Evolutionary conservation across 768 basidiomycete species (phyloP).

Genomic region (Lactarius quietus): DNA sequence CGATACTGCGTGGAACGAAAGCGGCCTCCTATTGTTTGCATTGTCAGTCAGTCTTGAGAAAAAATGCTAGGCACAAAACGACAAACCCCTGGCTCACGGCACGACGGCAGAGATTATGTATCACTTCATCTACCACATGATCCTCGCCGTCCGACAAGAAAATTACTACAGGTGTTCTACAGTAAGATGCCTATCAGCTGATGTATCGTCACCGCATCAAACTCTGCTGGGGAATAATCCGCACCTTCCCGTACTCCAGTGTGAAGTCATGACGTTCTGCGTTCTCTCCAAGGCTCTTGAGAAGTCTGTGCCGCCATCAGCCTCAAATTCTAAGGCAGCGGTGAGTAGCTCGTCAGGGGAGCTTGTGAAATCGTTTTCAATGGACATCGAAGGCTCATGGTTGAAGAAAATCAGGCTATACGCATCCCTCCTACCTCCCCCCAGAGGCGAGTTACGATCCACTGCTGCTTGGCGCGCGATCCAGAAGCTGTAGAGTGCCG

Average conservation of each 20-base stretch:
- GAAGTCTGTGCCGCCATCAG: constrained; percentile 44
- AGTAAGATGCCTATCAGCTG: constrained; percentile 15
- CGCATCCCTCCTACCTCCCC: constrained; percentile 43
- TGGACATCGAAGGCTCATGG: constrained; percentile 24
- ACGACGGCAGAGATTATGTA: constrained; percentile 43
- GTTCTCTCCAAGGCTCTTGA: constrained; percentile 38
- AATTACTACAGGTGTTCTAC: constrained; percentile 48
- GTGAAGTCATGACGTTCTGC: constrained; percentile 39
- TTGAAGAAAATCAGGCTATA: constrained; percentile 57
- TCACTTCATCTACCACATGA: constrained; percentile 35
- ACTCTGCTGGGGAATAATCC: constrained; percentile 18
- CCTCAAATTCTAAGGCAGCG: constrained; percentile 34
- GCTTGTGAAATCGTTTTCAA: constrained; percentile 46
- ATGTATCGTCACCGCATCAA: not conserved
- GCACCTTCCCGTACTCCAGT: constrained; percentile 53
- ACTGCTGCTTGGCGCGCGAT: constrained; percentile 44
- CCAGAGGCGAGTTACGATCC: constrained; percentile 27
- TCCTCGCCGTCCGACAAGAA: constrained; percentile 60
- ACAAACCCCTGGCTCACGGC: constrained; percentile 46
- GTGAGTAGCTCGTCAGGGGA: constrained; percentile 44
- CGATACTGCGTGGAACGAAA: constrained; percentile 56
- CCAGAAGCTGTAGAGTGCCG: constrained; percentile 33
- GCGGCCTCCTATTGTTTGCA: constrained; percentile 40
- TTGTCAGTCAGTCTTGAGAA: not conserved
- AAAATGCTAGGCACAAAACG: not conserved